Base-by-base conservation (phyloP, 139 green algal species). In the Ettlia oleoabundans region DNA sequence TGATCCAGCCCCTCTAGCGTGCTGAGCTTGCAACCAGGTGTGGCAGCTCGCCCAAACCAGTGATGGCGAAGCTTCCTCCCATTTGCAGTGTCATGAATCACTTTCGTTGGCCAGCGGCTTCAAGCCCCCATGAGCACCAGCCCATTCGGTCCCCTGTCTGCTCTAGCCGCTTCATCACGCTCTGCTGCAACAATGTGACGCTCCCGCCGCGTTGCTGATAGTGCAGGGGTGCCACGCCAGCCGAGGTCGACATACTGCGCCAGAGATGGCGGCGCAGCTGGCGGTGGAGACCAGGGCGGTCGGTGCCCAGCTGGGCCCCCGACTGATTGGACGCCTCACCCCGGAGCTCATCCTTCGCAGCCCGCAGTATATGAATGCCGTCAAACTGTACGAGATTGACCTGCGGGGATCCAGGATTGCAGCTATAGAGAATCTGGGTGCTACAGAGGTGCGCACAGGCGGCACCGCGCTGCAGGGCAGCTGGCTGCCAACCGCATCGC, bases 401-500 rank as follows among this genome's bases (percentile, higher is more conserved):
- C 71, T 98, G 4, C 85, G 95, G 76, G 94, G 88, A 9, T 95
- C 96, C 86, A 95, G 96, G 68, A 93, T 98, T 32, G 79, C 81
- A 9, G 89, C 87, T 1, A 97, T 99, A 65, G 96, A 99, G 78
- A 99, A 99, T 84, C 77, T 99, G 38, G 95, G 95, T 40, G 91
- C 89, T 1, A 98, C 96, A n/a, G 84, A 98, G 90, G 94, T 97
- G 74, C 58, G 84, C 2, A 15, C 15, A 10, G 13, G n/a, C n/a
- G n/a, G n/a, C n/a, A n/a, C n/a, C n/a, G 30, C 18, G 9, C n/a
- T 26, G 21, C 33, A 19, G 19, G 66, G 10, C 66, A 5, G 35
- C 18, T 65, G 32, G 66, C 33, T 55, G 19, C 37, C 38, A 51
- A 3, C 4, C 22, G 9, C 42, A n/a, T n/a, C n/a, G n/a, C n/a